Conservation (phyloP, 2,329 filamentous ascomycete species). For the Ophiostoma triangulosporum region DNA sequence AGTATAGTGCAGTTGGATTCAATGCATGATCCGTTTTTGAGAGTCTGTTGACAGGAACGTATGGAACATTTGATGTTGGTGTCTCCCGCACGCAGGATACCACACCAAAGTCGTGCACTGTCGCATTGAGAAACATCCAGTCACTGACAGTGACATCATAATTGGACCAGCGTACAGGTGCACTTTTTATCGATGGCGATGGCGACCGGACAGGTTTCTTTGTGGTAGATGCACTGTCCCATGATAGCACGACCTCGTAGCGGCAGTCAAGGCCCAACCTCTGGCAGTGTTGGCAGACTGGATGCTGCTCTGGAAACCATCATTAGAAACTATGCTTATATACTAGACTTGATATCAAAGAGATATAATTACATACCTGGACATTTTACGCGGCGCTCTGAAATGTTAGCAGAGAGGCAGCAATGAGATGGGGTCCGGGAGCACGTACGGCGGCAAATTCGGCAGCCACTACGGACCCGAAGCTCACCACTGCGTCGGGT, state of each 20-base stretch:
- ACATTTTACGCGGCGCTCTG: background rate
- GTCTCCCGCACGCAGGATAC: background rate
- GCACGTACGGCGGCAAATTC: background rate
- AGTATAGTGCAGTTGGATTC: too few species aligned
- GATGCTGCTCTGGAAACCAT: background rate
- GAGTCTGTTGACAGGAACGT: too few species aligned
- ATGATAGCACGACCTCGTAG: background rate
- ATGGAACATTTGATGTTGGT: background rate
- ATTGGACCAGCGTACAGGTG: background rate
- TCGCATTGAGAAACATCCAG: background rate
- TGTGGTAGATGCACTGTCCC: background rate
- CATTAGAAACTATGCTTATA: background rate
- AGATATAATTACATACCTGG: background rate
- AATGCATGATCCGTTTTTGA: too few species aligned
- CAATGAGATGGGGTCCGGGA: background rate
- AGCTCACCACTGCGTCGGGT: background rate
- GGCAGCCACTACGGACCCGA: background rate
- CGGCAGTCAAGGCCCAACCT: background rate
- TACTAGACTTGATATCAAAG: too few species aligned
- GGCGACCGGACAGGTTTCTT: background rate
- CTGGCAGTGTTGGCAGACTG: background rate
- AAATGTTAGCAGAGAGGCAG: background rate
- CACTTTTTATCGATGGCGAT: background rate
- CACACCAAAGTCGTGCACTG: background rate
- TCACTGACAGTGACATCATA: background rate